These are phyloP conservation scores for Gossypium sturtianum DNA, from an alignment of 345 rosid genomes.

Conservation along the genomic window DNA sequence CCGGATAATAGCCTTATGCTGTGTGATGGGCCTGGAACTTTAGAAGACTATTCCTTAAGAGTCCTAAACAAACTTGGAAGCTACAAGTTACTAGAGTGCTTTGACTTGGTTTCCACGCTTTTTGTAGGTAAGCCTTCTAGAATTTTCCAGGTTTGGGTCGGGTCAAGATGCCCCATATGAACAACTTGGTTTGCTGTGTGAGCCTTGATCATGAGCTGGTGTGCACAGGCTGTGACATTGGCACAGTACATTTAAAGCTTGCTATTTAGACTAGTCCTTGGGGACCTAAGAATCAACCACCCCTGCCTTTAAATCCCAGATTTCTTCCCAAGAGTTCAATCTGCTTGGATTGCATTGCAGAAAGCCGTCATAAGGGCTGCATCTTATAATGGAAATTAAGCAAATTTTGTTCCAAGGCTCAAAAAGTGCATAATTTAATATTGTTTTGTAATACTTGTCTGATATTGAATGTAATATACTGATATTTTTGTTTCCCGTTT, in stretches of 20 bases:
- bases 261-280: not conserved
- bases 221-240: no score
- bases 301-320: not conserved
- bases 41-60: not conserved
- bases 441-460: not conserved
- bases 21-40: not conserved
- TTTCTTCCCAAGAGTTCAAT: not conserved
- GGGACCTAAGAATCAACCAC: not conserved
- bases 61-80: not conserved
- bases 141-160: not conserved
- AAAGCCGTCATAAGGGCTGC: not conserved
- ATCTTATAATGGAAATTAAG: not conserved
- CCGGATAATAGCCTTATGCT: not conserved
- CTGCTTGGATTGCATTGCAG: not conserved
- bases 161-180: no score
- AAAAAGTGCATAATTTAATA: not conserved
- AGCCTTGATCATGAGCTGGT: no score
- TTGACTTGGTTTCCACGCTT: not conserved
- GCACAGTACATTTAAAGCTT: not conserved
- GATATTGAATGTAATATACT: not conserved
- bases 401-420: not conserved
- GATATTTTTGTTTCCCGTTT: slow-evolving; percentile 9
- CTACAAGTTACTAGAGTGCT: not conserved
- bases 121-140: not conserved
- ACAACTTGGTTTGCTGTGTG: no score